Evolutionary conservation across 2,329 filamentous ascomycete genomes (phyloP).

Genomic region (Diplodia corticola): DNA sequence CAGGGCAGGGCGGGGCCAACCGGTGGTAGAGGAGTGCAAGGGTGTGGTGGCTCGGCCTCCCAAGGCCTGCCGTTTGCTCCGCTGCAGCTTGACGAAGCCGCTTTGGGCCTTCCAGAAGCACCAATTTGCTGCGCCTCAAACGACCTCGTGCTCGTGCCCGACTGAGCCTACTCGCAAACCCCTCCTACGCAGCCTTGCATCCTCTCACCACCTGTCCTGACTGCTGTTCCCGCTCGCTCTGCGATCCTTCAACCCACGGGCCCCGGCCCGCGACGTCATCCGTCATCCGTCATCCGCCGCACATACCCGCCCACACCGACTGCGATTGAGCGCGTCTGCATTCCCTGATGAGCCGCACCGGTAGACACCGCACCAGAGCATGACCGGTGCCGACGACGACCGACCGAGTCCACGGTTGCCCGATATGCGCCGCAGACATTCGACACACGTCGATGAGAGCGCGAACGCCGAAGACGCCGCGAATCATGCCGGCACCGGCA

Average conservation of each 20-base stretch:
- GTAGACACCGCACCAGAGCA: constrained; percentile 25
- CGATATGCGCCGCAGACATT: constrained; percentile 35
- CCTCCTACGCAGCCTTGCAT: neutral
- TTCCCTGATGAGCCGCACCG: constrained; percentile 11
- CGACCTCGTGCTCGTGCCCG: neutral
- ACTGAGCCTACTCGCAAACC: neutral
- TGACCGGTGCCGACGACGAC: constrained; percentile 34
- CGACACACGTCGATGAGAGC: constrained; percentile 33
- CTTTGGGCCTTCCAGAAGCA: constrained; percentile 14
- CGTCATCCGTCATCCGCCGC: constrained; percentile 12
- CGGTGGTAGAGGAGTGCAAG: neutral
- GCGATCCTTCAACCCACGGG: constrained; percentile 2
- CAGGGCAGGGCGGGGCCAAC: neutral
- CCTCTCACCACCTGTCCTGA: neutral
- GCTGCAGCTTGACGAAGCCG: constrained; percentile 9
- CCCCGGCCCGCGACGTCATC: constrained; percentile 10
- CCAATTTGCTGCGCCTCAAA: constrained; percentile 11
- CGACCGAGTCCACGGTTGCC: constrained; percentile 25
- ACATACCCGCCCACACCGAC: neutral
- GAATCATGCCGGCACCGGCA: constrained; percentile 22
- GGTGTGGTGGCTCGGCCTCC: neutral
- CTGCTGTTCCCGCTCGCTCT: neutral
- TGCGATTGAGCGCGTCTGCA: neutral
- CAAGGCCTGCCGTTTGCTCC: neutral
- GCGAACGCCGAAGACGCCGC: constrained; percentile 13